phyloP scores from a whole-genome alignment of 2,329 filamentous ascomycete genomes.

The Trichoderma hamatum region DNA sequence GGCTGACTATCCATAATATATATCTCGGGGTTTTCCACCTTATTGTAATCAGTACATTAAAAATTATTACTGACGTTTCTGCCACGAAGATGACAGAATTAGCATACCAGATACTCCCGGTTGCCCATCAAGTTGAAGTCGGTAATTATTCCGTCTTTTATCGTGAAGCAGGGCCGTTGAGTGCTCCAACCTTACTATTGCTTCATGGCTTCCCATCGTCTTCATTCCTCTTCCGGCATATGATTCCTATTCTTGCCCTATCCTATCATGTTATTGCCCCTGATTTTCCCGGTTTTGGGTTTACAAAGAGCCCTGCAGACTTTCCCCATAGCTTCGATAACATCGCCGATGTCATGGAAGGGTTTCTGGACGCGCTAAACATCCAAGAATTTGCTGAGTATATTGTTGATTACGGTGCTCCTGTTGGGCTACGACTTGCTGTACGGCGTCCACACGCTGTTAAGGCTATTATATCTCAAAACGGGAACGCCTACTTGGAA shows the following conservation, averaged over 20 bases:
- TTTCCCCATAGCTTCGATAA: constrained; percentile 60
- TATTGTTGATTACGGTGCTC: constrained; percentile 66
- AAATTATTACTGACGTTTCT: not conserved
- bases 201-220: constrained; percentile 52
- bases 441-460: constrained; percentile 52
- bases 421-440: constrained; percentile 57
- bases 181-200: constrained; percentile 45
- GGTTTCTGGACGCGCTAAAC: constrained; percentile 52
- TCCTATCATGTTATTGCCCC: constrained; percentile 54
- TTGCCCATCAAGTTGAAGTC: constrained; percentile 31
- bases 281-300: constrained; percentile 63
- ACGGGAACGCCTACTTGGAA: constrained; percentile 63
- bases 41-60: too few relatives aligned
- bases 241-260: constrained; percentile 47
- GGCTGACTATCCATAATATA: too few relatives aligned
- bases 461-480: constrained; percentile 59
- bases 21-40: too few relatives aligned
- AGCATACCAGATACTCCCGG: constrained; percentile 11
- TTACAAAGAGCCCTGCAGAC: constrained; percentile 51
- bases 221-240: constrained; percentile 49
- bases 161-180: constrained; percentile 38
- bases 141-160: constrained; percentile 48
- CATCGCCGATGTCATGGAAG: constrained; percentile 50
- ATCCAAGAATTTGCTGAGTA: constrained; percentile 57
- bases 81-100: constrained; percentile 10